A percentile compares a stretch with the other conserved stretches of the same genome.
Evolutionary conservation across 2,329 filamentous ascomycete genomes (phyloP).

Genomic region (Xylaria sp.): DNA sequence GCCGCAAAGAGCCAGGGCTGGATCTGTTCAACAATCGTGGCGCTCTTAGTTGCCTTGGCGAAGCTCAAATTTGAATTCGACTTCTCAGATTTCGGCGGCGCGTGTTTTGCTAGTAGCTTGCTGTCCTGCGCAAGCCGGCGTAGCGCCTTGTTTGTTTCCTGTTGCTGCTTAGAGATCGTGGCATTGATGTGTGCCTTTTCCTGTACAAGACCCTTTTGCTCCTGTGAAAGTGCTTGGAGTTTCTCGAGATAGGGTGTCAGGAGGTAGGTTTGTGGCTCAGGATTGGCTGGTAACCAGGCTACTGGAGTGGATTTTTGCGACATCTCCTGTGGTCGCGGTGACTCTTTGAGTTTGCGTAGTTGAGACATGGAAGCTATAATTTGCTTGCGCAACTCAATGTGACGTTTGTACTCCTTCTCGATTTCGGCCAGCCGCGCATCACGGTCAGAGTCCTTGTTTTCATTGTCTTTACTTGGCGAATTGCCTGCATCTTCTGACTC

Average conservation of each 20-base stretch:
- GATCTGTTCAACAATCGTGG: slow-evolving; percentile 55
- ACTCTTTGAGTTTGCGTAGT: slow-evolving; percentile 32
- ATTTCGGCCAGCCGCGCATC: slow-evolving; percentile 58
- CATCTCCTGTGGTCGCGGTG: slow-evolving; percentile 6
- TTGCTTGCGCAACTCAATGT: slow-evolving; percentile 60
- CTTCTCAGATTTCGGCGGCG: slow-evolving; percentile 41
- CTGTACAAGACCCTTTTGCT: slow-evolving; percentile 66
- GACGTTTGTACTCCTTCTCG: slow-evolving; percentile 64
- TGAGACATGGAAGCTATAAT: slow-evolving; percentile 57
- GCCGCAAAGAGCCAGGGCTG: slow-evolving; percentile 70
- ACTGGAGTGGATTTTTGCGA: slow-evolving; percentile 11
- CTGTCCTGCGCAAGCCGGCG: slow-evolving; percentile 69
- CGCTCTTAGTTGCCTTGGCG: slow-evolving; percentile 55
- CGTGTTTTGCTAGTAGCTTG: slow-evolving; percentile 66
- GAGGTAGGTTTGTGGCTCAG: slow-evolving; percentile 54
- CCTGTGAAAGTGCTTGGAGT: slow-evolving; percentile 62
- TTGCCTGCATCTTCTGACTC: slow-evolving; percentile 36
- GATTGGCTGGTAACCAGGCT: slow-evolving; percentile 17
- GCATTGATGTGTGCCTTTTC: slow-evolving; percentile 68
- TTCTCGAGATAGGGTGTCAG: slow-evolving; percentile 66
- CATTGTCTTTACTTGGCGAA: slow-evolving; percentile 39
- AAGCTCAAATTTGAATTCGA: slow-evolving; percentile 50
- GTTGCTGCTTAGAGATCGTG: slow-evolving; percentile 61
- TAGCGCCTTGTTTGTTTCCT: slow-evolving; percentile 61
- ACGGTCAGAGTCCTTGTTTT: slow-evolving; percentile 47